These are phyloP conservation scores for Angomonas deanei DNA, from an alignment of 208 protist genomes.

Conservation along the genomic window DNA sequence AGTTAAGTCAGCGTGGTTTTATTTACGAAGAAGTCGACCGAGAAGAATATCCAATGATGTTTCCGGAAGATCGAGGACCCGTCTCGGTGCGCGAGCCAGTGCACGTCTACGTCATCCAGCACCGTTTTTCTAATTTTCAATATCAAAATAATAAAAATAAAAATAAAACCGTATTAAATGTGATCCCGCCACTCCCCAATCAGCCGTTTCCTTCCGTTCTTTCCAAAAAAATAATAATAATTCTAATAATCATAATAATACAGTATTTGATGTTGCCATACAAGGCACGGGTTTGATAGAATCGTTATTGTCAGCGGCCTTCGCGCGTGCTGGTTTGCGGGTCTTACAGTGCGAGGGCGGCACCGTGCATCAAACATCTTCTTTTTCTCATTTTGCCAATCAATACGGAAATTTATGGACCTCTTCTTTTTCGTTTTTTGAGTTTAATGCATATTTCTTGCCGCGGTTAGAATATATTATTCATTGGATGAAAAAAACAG, in stretches of 20 bases:
- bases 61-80: conserved; percentile 81
- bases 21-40: conserved; percentile 71
- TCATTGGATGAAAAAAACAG: no score
- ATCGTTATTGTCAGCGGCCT: conserved; percentile 77
- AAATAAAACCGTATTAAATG: conserved; percentile 1
- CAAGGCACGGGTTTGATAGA: conserved; percentile 86
- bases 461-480: no score
- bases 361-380: conserved; percentile 39
- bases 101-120: conserved; percentile 67
- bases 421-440: not conserved
- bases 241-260: conserved; percentile 1
- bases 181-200: not conserved
- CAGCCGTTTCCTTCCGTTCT: not conserved
- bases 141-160: conserved; percentile 8
- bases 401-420: conserved; percentile 11
- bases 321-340: conserved; percentile 67
- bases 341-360: conserved; percentile 90
- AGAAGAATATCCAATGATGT: conserved; percentile 84
- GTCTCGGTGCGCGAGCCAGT: conserved; percentile 73
- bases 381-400: conserved; percentile 26
- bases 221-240: not conserved
- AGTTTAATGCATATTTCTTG: no score
- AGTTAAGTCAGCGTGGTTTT: conserved; percentile 65
- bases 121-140: conserved; percentile 18
- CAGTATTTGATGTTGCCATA: conserved; percentile 78